Evolutionary conservation across 768 basidiomycete species (phyloP), one percentile per base, ranked within the genome.

Genomic region (Chalciporus pseudorubinellus): DNA sequence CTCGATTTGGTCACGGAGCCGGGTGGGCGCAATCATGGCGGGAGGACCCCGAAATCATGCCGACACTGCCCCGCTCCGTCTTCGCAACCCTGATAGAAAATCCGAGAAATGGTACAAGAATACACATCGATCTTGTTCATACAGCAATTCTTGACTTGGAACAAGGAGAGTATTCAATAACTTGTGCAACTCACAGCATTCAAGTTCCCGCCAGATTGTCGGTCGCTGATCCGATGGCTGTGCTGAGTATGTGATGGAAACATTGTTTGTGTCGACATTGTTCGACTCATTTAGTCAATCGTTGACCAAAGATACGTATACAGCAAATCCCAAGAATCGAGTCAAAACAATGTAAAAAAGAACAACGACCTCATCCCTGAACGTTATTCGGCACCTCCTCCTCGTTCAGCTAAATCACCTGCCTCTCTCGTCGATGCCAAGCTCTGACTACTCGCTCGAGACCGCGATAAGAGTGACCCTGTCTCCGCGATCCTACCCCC

Each of bases 401-500:
- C 41, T 14, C 12, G 28, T 20, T 20, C 44, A 14, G 21, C 47
- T 24, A 58, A 59, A 51, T 63, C 67, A 41, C 69, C 65, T 40
- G 63, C 63, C 29, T 73, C 69, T 42, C 67, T 62, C 11, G 70
- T 68, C 21, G 67, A 60, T 33, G 65, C 53, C 16, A 76, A 58
- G 45, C 70, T 74, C 57, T 73, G 73, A 56, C 78, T 80, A 20
- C 74, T 75, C 21, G 77, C 74, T 39, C 75, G 74, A 61, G 77
- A 78, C 51, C 81, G 64, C 19, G 76, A 73, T 40, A 77, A 48
- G 47, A 89, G 63, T 45, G 74, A 75, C 13, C 85, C 84, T 38
- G 80, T 84, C 72, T 89, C 87, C 1, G 85, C 87, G 22, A 89
- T 75, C 31, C 87, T 71, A 19, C 76, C 86, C 6, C 86, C 84